A percentile compares a stretch with the other conserved stretches of the same genome.
Evolutionary conservation across 2,329 filamentous ascomycete species (phyloP).

Genomic region (Fusarium bactridioides): DNA sequence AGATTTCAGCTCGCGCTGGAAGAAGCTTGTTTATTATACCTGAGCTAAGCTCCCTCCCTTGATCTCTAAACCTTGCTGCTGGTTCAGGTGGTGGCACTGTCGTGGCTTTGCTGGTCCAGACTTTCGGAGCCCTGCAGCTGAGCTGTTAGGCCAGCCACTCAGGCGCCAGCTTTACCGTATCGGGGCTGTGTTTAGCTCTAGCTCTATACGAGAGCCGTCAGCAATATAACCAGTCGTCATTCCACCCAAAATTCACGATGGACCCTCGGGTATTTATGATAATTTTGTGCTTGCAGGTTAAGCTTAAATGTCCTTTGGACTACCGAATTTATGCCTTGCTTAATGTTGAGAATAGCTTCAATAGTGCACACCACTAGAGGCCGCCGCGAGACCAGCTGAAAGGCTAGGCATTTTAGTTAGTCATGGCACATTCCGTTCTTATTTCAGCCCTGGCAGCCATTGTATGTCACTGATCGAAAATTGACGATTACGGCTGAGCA

Average conservation of each 20-base stretch:
- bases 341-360: constrained; percentile 2
- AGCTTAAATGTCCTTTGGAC: background rate
- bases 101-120: constrained; percentile 27
- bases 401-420: background rate
- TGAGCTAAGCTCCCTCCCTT: constrained; percentile 23
- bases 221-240: background rate
- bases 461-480: background rate
- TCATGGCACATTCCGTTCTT: background rate
- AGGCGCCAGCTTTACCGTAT: background rate
- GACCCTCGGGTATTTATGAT: background rate
- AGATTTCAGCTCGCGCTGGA: background rate
- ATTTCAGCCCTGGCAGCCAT: background rate
- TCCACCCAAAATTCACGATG: background rate
- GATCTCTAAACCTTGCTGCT: background rate
- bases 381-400: background rate
- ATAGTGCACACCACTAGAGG: constrained; percentile 14
- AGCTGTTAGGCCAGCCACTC: constrained; percentile 19
- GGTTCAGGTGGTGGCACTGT: constrained; percentile 18
- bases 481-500: constrained; percentile 1
- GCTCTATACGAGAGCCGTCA: background rate
- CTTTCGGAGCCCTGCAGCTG: no score
- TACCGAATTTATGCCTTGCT: background rate
- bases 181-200: constrained; percentile 25
- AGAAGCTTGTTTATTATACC: constrained; percentile 10
- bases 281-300: background rate